phyloP scores from a whole-genome alignment of 2,329 filamentous ascomycete species.

The Ceratocystis lukuohia region DNA sequence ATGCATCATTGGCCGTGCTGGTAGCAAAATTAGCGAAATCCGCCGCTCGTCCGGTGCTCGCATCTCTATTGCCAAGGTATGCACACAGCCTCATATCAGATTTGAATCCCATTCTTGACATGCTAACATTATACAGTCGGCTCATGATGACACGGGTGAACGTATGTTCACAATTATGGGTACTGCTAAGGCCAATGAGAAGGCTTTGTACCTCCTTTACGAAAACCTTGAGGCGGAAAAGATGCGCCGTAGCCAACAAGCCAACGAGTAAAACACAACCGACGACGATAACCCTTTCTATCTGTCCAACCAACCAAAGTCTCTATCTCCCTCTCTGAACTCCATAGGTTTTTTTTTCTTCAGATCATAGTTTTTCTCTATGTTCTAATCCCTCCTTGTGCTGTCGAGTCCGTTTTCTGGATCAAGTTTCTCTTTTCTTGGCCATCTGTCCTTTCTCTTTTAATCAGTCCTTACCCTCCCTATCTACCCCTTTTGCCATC shows the following conservation, averaged over 20 bases:
- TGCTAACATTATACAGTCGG: slow-evolving; percentile 39
- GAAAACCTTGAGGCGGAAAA: slow-evolving; percentile 98
- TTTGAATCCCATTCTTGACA: not conserved
- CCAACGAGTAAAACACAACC: slow-evolving; percentile 33
- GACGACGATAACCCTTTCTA: slow-evolving; percentile 11
- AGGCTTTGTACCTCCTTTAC: slow-evolving; percentile 87
- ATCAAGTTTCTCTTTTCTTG: slow-evolving; percentile 8
- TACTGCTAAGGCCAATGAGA: slow-evolving; percentile 84
- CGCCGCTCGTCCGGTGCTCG: slow-evolving; percentile 90
- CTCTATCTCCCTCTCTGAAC: slow-evolving; percentile 6
- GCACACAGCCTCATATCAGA: slow-evolving; percentile 18
- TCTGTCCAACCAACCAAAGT: slow-evolving; percentile 9
- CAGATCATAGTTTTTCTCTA: not conserved
- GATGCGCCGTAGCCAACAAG: slow-evolving; percentile 79
- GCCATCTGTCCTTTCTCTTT: slow-evolving; percentile 7
- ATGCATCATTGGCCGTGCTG: slow-evolving; percentile 91
- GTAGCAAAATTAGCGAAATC: slow-evolving; percentile 97
- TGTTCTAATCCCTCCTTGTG: not conserved
- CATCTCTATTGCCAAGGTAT: slow-evolving; percentile 89
- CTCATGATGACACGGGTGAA: slow-evolving; percentile 94
- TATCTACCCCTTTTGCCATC: too few species aligned
- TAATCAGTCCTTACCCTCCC: slow-evolving; percentile 1
- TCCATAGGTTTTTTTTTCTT: not conserved
- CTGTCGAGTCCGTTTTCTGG: not conserved
- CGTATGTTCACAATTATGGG: slow-evolving; percentile 99